A percentile compares a stretch with the other conserved stretches of the same genome.
Evolutionary conservation across 2,329 filamentous ascomycete species (phyloP).

Genomic region (Pseudogymnoascus pannorum): DNA sequence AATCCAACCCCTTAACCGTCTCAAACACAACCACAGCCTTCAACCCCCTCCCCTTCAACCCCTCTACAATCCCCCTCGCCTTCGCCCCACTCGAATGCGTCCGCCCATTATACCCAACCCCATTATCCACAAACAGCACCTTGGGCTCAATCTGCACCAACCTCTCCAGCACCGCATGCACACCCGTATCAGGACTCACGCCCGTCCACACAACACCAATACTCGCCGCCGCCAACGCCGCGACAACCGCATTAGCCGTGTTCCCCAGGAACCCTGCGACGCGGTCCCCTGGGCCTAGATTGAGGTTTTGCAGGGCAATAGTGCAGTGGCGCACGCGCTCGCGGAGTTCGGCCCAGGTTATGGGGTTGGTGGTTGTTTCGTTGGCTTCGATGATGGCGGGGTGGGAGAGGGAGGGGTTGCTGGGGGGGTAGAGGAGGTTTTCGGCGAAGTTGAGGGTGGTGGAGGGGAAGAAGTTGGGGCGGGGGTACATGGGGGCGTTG

Average conservation of each 20-base stretch:
- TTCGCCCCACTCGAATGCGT: slow-evolving; percentile 75
- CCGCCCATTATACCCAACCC: slow-evolving; percentile 84
- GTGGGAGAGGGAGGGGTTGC: slow-evolving; percentile 46
- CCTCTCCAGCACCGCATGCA: slow-evolving; percentile 83
- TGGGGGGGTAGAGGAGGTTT: slow-evolving; percentile 77
- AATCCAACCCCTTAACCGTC: slow-evolving; percentile 42
- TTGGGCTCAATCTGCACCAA: slow-evolving; percentile 77
- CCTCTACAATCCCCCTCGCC: slow-evolving; percentile 65
- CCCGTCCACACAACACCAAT: slow-evolving; percentile 89
- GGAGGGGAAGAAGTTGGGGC: slow-evolving; percentile 76
- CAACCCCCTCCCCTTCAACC: slow-evolving; percentile 48
- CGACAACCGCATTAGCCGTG: slow-evolving; percentile 77
- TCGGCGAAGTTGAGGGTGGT: slow-evolving; percentile 86
- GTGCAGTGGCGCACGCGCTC: slow-evolving; percentile 70
- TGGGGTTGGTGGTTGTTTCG: slow-evolving; percentile 51
- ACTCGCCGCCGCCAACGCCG: slow-evolving; percentile 76
- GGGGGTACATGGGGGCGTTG: slow-evolving; percentile 69
- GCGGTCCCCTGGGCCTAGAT: slow-evolving; percentile 49
- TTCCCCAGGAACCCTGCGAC: slow-evolving; percentile 80
- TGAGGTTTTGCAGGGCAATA: slow-evolving; percentile 58
- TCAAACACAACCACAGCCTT: slow-evolving; percentile 68
- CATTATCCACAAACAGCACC: slow-evolving; percentile 80
- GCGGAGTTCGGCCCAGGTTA: slow-evolving; percentile 74
- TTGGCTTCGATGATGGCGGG: slow-evolving; percentile 74
- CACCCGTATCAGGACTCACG: slow-evolving; percentile 86